Percentiles rank a stretch among this genome's conserved stretches.
Conservation (phyloP, 129 eudicot species). For the sunflower (Helianthus annuus) region HanXRQr2.0-SUNRISE NC_035435.2:170641952-170642451, state of each 20-base stretch:
- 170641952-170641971: not conserved
- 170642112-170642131: too few relatives aligned
- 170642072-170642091: not conserved
- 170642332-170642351: conserved; percentile 13
- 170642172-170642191: conserved; percentile 3
- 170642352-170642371: conserved; percentile 1
- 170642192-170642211: not conserved
- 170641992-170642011: not conserved
- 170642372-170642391: conserved; percentile 18
- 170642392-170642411: conserved; percentile 11
- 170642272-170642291: conserved; percentile 22
- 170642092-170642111: not conserved
- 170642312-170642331: conserved; percentile 10
- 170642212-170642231: not conserved
- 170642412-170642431: conserved; percentile 14
- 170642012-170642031: not conserved
- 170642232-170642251: not conserved
- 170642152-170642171: conserved; percentile 1
- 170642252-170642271: not conserved
- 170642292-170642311: not conserved
- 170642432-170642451: not conserved
- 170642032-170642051: not conserved
- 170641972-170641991: too few relatives aligned
- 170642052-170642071: not conserved
- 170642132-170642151: conserved; percentile 6